phyloP scores from a whole-genome alignment of 768 basidiomycete species.

The Boletus subcaerulescens region DNA sequence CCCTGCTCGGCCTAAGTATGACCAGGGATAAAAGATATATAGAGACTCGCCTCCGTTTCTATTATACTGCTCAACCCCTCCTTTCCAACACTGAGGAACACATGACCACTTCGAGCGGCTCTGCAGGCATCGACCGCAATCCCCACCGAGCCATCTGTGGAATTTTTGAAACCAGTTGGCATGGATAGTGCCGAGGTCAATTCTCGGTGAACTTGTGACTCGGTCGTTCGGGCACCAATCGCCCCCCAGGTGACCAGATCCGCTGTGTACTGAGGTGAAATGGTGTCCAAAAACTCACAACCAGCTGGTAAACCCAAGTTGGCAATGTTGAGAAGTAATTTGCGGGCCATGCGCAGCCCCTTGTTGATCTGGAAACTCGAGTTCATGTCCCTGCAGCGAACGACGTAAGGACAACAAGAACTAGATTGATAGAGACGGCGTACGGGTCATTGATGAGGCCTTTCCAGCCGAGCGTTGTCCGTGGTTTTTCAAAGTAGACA shows the following conservation, averaged over 20 bases:
- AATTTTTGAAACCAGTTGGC: conserved; percentile 99
- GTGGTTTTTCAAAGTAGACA: conserved; percentile 96
- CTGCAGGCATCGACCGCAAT: conserved; percentile 96
- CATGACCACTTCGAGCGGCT: conserved; percentile 86
- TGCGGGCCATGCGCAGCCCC: conserved; percentile 85
- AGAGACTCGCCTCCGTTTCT: conserved; percentile 72
- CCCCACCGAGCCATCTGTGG: conserved; percentile 88
- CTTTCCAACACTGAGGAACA: conserved; percentile 96
- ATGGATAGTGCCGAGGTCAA: conserved; percentile 85
- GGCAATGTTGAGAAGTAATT: conserved; percentile 82
- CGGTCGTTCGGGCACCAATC: conserved; percentile 90
- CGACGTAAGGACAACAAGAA: neutral
- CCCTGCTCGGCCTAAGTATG: conserved; percentile 47
- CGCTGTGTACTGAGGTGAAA: conserved; percentile 84
- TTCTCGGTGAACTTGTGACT: conserved; percentile 91
- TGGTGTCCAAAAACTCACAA: conserved; percentile 92
- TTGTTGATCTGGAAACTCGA: conserved; percentile 94
- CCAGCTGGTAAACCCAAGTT: conserved; percentile 90
- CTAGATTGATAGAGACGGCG: neutral
- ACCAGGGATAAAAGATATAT: neutral
- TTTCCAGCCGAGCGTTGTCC: conserved; percentile 99
- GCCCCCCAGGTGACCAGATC: conserved; percentile 95
- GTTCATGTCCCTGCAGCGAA: conserved; percentile 61
- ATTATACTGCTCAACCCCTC: conserved; percentile 93
- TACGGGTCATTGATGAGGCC: conserved; percentile 94